Evolutionary conservation across 73 alveolate genomes (phyloP), one percentile per base, ranked within the genome.

Genomic region (Uronychia binucleata): DNA sequence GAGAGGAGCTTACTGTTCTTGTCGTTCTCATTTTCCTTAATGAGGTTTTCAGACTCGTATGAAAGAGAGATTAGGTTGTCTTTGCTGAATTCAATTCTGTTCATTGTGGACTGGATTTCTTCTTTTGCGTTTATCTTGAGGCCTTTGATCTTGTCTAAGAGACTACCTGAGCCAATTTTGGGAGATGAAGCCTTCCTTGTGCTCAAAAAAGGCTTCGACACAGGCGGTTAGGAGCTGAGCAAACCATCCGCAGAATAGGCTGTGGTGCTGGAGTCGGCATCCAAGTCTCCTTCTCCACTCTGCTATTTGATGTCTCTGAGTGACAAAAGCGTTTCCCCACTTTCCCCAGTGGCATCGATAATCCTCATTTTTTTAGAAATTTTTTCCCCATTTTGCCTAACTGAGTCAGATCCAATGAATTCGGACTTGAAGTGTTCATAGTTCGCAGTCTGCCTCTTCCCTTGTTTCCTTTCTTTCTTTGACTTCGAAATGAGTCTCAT

Each of bases 281-380:
- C 5, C 19, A 11, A 5, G 19, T 46, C 67, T 46, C 67, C 67
- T 46, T 46, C n/a, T n/a, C n/a, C n/a, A 19, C 67, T 46, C 19
- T 46, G 67, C 19, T 11, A 19, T 46, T 11, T 46, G 67, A 46
- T 19, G 19, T 46, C 67, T 46, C 67, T 5, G 5, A 46, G 19
- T 46, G 67, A 46, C n/a, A 46, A 11, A 5, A 46, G 19, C 19
- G 67, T 11, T 46, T 46, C 67, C 67, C 67, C 67, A 67, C 32
- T 67, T 28, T 57, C 57, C 14, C 86, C 86, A 1, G 86, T 79
- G 26, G 34, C 86, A 57, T 79, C 86, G 57, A 79, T 79, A 28
- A 79, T 79, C 28, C 58, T 79, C 75, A 79, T 79, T 13, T n/a
- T 30, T 34, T 30, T 57, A 31, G 28, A 33, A n/a, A 57, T 57